phyloP scores from a whole-genome alignment of 257 asterid genomes.

The Salvia miltiorrhiza region DNA sequence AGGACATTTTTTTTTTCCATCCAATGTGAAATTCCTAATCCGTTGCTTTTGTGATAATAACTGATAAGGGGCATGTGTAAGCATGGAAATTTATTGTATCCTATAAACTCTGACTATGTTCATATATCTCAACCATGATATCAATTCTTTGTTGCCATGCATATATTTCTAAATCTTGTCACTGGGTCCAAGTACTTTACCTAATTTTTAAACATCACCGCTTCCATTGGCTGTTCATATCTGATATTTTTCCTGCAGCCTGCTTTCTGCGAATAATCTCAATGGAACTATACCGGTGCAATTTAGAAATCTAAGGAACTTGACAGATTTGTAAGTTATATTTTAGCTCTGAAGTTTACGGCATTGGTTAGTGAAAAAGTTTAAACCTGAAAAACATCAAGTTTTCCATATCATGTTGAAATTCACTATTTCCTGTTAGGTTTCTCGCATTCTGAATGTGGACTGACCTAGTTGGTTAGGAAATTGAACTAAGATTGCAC shows the following conservation, averaged over 20 bases:
- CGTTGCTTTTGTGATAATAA: not conserved
- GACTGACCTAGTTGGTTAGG: not conserved
- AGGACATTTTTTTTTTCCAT: not conserved
- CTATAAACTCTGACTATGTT: not conserved
- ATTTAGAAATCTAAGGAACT: conserved; percentile 55
- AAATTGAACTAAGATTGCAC: not conserved
- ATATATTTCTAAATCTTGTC: not conserved
- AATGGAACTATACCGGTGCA: conserved; percentile 67
- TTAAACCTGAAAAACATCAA: not conserved
- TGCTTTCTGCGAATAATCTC: conserved; percentile 72
- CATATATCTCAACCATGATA: not conserved
- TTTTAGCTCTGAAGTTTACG: not conserved
- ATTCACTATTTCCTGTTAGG: not conserved
- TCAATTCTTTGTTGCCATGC: not conserved
- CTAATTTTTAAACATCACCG: not conserved
- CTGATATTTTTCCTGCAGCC: conserved; percentile 45
- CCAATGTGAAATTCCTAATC: not conserved
- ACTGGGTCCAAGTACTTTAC: not conserved
- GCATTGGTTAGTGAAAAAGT: not conserved
- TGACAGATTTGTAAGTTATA: conserved; percentile 77
- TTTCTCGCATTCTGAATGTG: not conserved
- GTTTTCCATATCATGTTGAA: not conserved
- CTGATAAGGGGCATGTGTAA: not conserved
- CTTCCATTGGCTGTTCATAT: conserved; percentile 16
- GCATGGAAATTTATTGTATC: not conserved